phyloP scores from a whole-genome alignment of 2,329 filamentous ascomycete genomes.

The Pseudopyrenochaeta lycopersici region DNA sequence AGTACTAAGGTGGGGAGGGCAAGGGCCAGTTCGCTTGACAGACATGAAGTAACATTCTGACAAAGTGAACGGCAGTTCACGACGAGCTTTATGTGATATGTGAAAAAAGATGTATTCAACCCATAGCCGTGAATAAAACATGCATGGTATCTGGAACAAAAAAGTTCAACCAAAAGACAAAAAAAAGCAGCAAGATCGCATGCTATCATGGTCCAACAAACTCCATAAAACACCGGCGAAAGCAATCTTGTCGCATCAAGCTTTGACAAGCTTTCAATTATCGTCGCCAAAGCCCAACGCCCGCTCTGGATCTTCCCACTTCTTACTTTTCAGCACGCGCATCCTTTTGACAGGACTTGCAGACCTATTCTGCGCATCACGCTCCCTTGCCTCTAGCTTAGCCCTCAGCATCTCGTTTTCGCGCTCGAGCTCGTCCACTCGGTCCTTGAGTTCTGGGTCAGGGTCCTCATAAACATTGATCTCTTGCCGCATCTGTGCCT shows the following conservation, averaged over 20 bases:
- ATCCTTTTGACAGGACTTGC: conserved; percentile 60
- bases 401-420: conserved; percentile 54
- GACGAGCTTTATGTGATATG: too few relatives aligned
- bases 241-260: too few relatives aligned
- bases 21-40: neutral
- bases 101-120: too few relatives aligned
- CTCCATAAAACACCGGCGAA: too few relatives aligned
- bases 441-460: conserved; percentile 47
- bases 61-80: too few relatives aligned
- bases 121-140: too few relatives aligned
- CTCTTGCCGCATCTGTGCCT: conserved; percentile 50
- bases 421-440: conserved; percentile 52
- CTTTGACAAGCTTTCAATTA: conserved; percentile 17
- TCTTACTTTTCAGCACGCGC: conserved; percentile 59
- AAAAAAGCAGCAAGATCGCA: too few relatives aligned
- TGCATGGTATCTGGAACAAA: too few relatives aligned
- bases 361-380: conserved; percentile 48
- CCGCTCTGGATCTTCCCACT: conserved; percentile 53
- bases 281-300: conserved; percentile 27
- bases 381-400: conserved; percentile 51
- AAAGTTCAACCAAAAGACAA: too few relatives aligned
- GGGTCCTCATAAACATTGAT: conserved; percentile 55
- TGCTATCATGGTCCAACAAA: neutral
- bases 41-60: conserved; percentile 12
- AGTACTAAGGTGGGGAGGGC: neutral